Conservation (phyloP, 2,329 filamentous ascomycete genomes). For the Sclerotinia glacialis region DNA sequence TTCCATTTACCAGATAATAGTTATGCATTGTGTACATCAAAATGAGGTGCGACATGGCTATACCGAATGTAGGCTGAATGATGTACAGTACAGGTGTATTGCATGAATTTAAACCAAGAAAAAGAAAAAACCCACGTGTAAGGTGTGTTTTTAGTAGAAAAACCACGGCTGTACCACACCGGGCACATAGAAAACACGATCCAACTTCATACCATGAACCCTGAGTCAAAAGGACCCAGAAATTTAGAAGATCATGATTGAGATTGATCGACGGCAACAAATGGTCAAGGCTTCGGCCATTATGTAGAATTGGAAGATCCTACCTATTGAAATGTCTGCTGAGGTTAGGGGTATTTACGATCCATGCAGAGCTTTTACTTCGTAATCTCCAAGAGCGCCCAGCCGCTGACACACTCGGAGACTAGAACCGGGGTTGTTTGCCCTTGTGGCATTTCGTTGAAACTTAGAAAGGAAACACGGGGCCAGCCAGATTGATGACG, state of each 20-base stretch:
- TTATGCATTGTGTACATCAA: conserved; percentile 4
- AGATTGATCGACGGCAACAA: conserved; percentile 22
- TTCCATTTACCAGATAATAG: conserved; percentile 11
- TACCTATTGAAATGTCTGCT: conserved; percentile 13
- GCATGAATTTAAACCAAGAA: conserved; percentile 17
- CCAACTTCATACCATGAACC: conserved; percentile 22
- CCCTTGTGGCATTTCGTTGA: conserved; percentile 8
- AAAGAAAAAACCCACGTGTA: conserved; percentile 19
- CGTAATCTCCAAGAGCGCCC: conserved; percentile 5
- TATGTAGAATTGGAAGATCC: conserved; percentile 21
- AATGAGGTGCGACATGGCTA: conserved; percentile 13
- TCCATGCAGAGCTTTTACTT: conserved; percentile 17
- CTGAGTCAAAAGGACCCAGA: not conserved
- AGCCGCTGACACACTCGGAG: conserved; percentile 18
- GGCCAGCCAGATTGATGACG: conserved; percentile 1
- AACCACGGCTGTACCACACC: conserved; percentile 20
- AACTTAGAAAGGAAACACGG: conserved; percentile 4
- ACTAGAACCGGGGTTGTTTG: conserved; percentile 14
- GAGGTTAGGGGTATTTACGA: conserved; percentile 15
- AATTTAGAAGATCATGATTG: conserved; percentile 15
- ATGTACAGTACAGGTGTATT: conserved; percentile 18
- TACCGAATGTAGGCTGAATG: conserved; percentile 12
- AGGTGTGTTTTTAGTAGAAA: conserved; percentile 13
- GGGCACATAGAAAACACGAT: conserved; percentile 11
- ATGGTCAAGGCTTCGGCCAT: conserved; percentile 21